Conservation (phyloP, 192 early-diverging fungal genomes). For the Chytriomyces confervae region DNA sequence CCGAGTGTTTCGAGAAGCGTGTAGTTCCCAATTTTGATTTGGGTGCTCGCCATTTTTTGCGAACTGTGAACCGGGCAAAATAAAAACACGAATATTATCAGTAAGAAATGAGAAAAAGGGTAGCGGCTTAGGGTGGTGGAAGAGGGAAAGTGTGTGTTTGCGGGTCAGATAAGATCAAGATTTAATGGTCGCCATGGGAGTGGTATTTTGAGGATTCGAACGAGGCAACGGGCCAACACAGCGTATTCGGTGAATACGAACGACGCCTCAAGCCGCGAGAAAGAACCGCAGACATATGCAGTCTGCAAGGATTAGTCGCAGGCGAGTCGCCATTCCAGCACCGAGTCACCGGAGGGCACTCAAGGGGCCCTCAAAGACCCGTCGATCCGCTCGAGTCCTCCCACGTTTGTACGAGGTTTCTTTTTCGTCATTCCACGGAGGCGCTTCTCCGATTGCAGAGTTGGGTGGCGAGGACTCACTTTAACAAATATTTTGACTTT, state of each 20-base stretch:
- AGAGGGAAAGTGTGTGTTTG: neutral
- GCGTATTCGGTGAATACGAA: neutral
- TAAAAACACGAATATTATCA: neutral
- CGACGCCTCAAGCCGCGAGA: neutral
- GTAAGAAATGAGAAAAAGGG: neutral
- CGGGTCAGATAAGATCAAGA: neutral
- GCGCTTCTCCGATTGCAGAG: neutral
- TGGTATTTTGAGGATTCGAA: neutral
- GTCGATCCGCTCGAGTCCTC: too few species aligned
- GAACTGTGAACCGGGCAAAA: neutral
- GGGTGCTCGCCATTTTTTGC: constrained; percentile 47
- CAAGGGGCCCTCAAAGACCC: neutral
- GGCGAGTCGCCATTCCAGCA: neutral
- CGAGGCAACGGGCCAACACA: neutral
- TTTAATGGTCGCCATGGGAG: neutral
- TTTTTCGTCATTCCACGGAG: too few species aligned
- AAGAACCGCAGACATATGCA: neutral
- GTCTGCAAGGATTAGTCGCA: neutral
- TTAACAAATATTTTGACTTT: too few species aligned
- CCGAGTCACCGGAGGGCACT: neutral
- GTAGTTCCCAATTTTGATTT: constrained; percentile 82
- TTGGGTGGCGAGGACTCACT: neutral
- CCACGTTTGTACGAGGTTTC: too few species aligned
- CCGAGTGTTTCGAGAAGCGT: constrained; percentile 95
- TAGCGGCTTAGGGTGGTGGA: neutral